These are phyloP conservation scores for Penicillium italicum DNA, from an alignment of 2,329 filamentous ascomycete genomes.

Conservation along the genomic window DNA sequence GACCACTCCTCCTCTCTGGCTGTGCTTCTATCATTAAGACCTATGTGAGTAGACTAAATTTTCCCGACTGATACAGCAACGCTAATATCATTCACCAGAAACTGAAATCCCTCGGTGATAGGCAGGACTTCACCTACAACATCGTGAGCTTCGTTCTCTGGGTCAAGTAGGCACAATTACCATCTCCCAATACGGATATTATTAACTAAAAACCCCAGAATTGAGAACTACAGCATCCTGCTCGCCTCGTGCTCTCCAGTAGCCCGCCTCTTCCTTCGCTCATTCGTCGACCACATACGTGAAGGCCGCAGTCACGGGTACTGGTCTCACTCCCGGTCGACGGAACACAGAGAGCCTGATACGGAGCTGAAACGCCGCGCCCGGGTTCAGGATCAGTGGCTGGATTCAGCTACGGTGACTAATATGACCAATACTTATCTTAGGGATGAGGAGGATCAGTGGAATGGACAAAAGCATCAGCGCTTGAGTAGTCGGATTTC, in stretches of 20 bases:
- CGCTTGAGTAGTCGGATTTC: constrained; percentile 13
- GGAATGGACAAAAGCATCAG: constrained; percentile 7
- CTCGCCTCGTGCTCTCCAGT: constrained; percentile 36
- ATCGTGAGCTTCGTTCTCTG: constrained; percentile 36
- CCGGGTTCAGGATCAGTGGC: constrained; percentile 12
- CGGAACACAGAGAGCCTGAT: constrained; percentile 13
- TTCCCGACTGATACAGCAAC: neutral
- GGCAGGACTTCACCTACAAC: constrained; percentile 37
- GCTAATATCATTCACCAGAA: constrained; percentile 18
- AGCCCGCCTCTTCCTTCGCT: constrained; percentile 33
- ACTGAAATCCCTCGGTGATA: constrained; percentile 33
- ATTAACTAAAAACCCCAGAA: constrained; percentile 19
- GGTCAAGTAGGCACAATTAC: constrained; percentile 32
- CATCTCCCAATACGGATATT: neutral
- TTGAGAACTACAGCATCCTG: constrained; percentile 39
- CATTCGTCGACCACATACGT: constrained; percentile 26
- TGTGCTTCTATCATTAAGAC: constrained; percentile 38
- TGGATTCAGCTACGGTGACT: constrained; percentile 15
- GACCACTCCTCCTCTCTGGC: constrained; percentile 35
- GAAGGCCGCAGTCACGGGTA: constrained; percentile 21
- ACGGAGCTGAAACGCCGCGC: constrained; percentile 16
- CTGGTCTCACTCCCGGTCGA: constrained; percentile 22
- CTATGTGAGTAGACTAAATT: constrained; percentile 21
- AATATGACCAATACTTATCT: neutral
- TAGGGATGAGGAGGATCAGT: constrained; percentile 17